Conservation (phyloP, 495 filamentous ascomycete genomes). For the Haplographium delicatum region DNA sequence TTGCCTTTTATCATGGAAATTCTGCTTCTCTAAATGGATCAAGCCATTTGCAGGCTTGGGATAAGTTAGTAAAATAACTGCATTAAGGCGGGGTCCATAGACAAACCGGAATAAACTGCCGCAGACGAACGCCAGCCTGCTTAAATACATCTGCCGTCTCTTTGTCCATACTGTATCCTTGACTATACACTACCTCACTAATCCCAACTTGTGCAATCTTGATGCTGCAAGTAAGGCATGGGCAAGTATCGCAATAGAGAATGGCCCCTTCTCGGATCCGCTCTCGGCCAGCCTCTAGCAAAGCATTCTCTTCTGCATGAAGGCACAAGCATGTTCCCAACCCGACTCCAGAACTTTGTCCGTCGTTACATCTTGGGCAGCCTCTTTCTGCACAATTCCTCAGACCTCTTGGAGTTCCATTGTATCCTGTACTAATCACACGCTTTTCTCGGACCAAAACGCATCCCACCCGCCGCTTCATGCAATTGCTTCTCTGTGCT, state of each 20-base stretch:
- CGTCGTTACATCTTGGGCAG: slow-evolving; percentile 80
- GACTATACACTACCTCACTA: slow-evolving; percentile 87
- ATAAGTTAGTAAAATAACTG: slow-evolving; percentile 11
- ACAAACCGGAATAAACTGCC: slow-evolving; percentile 75
- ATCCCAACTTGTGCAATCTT: slow-evolving; percentile 97
- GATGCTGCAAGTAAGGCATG: slow-evolving; percentile 96
- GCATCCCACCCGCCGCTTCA: slow-evolving; percentile 94
- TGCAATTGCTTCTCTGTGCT: slow-evolving; percentile 89
- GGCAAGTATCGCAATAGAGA: slow-evolving; percentile 95
- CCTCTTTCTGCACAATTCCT: slow-evolving; percentile 91
- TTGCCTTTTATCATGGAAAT: too few species aligned
- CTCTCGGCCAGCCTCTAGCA: slow-evolving; percentile 90
- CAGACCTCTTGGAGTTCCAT: slow-evolving; percentile 84
- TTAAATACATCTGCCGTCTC: slow-evolving; percentile 75
- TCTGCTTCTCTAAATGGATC: slow-evolving; percentile 44
- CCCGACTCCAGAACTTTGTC: slow-evolving; percentile 60
- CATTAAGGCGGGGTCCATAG: slow-evolving; percentile 14
- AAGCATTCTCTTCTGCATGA: slow-evolving; percentile 94
- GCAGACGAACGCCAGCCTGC: slow-evolving; percentile 68
- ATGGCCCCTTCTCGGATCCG: slow-evolving; percentile 67
- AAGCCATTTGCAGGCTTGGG: slow-evolving; percentile 47
- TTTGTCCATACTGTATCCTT: slow-evolving; percentile 89
- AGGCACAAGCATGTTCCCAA: slow-evolving; percentile 87
- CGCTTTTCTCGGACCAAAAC: slow-evolving; percentile 85
- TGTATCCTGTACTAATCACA: slow-evolving; percentile 96